These are phyloP conservation scores for Cytidiella melzeri DNA, from an alignment of 768 basidiomycete genomes.

Conservation along the genomic window DNA sequence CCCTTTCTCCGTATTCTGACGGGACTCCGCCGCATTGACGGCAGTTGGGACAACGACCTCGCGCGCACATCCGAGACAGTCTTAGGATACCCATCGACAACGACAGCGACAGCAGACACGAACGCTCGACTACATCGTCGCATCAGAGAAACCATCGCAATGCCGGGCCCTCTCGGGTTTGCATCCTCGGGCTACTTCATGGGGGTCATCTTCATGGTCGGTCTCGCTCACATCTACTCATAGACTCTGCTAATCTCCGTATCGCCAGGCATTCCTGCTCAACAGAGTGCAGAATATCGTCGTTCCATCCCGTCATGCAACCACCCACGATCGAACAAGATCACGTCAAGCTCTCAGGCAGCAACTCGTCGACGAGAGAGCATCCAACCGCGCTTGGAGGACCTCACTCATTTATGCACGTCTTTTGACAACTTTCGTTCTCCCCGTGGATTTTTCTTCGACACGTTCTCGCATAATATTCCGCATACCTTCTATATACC, in stretches of 20 bases:
- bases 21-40: slow-evolving; percentile 32
- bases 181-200: slow-evolving; percentile 69
- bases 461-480: slow-evolving; percentile 52
- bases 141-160: slow-evolving; percentile 8
- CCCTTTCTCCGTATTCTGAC: slow-evolving; percentile 33
- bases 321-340: slow-evolving; percentile 17
- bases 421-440: slow-evolving; percentile 26
- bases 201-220: slow-evolving; percentile 60
- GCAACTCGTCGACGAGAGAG: neutral
- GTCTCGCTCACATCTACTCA: slow-evolving; percentile 10
- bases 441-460: slow-evolving; percentile 60
- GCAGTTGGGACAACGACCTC: slow-evolving; percentile 21
- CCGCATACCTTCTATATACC: slow-evolving; percentile 59
- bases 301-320: slow-evolving; percentile 49
- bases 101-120: neutral
- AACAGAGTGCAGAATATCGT: slow-evolving; percentile 78
- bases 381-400: neutral
- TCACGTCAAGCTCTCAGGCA: slow-evolving; percentile 9
- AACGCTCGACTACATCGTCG: neutral
- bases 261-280: slow-evolving; percentile 52
- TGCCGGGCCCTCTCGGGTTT: slow-evolving; percentile 67
- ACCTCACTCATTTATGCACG: slow-evolving; percentile 17
- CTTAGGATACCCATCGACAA: slow-evolving; percentile 8
- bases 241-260: neutral
- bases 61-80: neutral